Base-by-base conservation (phyloP, 2,329 filamentous ascomycete species). In the Epichloe sylvatica region DNA sequence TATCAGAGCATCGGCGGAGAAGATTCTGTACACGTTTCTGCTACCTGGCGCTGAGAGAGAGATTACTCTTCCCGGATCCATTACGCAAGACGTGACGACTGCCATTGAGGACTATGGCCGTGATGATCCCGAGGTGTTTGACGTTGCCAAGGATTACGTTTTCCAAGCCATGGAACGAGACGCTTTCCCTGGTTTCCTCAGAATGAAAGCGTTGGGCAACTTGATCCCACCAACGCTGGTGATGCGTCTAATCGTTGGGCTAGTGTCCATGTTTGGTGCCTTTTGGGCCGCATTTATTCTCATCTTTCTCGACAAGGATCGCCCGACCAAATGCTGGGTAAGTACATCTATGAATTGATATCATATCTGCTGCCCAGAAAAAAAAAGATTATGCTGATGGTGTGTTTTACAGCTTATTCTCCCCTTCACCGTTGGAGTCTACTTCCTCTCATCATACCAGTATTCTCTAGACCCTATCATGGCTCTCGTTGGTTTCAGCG, bases 81-180 rank as follows among this genome's bases (percentile, higher is more conserved):
- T 97, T 61, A 84, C 91, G 0, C 77, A 85, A 49, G 83, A 90
- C 23, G 90, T 97, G 52, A 94, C 89, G 38, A 77, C 82, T 19
- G 80, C 87, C 13, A 94, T 98, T 54, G 92, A 98, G 68, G 84
- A 91, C 57, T 83, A 88, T 55, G 87, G 88, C 43, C 82, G 92
- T 58, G 92, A 97, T 60, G 92, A 98, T 63, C 92, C 92, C 0
- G 92, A 98, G 66, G 85, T 98, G 12, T 98, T 98, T 60, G 92
- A 97, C 64, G 82, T 87, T 19, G 92, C 92, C 49, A 98, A 98
- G 72, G 92, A 98, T 70, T 98, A 97, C 64, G 92, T 97, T 54
- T 98, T 97, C 67, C 94, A 98, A 69, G 94, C 94, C 35, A 98
- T 98, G 92, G 94, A 98, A 70, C 81, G 94, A 50, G 92, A 98